Conservation (phyloP, 306 rosid genomes). For the Cajanus cajan region DNA sequence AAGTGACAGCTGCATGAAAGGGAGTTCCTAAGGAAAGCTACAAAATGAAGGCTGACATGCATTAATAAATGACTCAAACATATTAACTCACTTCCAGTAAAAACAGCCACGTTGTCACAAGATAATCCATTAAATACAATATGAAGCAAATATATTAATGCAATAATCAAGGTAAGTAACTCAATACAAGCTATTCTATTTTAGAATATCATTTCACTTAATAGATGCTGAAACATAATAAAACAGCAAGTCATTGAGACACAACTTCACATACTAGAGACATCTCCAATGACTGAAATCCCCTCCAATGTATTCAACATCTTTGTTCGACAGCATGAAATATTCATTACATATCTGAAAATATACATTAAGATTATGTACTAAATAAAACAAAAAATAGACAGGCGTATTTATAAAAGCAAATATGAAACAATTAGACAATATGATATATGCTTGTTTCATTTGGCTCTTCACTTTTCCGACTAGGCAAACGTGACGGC, state of each 20-base stretch:
- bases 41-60: no score
- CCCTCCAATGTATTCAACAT: slow-evolving; percentile 88
- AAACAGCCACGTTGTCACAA: no score
- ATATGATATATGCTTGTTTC: slow-evolving; percentile 73
- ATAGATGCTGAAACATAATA: slow-evolving; percentile 14
- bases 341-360: slow-evolving; percentile 84
- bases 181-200: background rate
- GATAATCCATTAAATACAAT: slow-evolving; percentile 6
- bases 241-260: slow-evolving; percentile 11
- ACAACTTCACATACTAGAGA: slow-evolving; percentile 57
- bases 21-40: no score
- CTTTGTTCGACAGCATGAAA: slow-evolving; percentile 77
- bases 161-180: slow-evolving; percentile 9
- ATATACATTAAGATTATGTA: background rate
- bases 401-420: slow-evolving; percentile 27
- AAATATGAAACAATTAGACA: slow-evolving; percentile 92
- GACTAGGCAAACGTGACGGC: slow-evolving; percentile 90
- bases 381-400: slow-evolving; percentile 1
- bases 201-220: background rate
- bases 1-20: no score
- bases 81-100: no score
- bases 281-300: slow-evolving; percentile 60
- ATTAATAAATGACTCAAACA: no score
- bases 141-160: slow-evolving; percentile 12
- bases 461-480: slow-evolving; percentile 73